Evolutionary conservation across 305 asterid genomes (phyloP).

Genomic region (Salvia sclarea): DNA sequence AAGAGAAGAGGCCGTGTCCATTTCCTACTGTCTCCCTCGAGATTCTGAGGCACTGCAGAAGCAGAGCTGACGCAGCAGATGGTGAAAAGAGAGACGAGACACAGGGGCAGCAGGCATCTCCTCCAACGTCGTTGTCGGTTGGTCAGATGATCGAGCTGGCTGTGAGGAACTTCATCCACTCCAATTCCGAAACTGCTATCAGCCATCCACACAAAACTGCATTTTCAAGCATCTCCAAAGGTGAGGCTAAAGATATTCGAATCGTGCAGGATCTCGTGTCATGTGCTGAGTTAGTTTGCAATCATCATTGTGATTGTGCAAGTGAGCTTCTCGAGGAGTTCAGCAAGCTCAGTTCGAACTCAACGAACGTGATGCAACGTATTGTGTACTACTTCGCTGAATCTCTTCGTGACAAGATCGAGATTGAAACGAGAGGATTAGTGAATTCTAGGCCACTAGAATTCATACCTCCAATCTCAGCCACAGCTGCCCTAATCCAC

Average conservation of each 20-base stretch:
- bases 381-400: constrained; percentile 31
- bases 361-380: constrained; percentile 9
- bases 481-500: neutral
- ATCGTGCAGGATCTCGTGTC: constrained; percentile 28
- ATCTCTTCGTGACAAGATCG: constrained; percentile 41
- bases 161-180: constrained; percentile 15
- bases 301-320: constrained; percentile 37
- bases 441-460: neutral
- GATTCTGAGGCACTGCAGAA: constrained; percentile 23
- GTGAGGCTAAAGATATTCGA: constrained; percentile 21
- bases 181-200: neutral
- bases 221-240: neutral
- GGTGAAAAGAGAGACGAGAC: neutral
- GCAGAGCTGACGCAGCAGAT: neutral
- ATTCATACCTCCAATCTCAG: neutral
- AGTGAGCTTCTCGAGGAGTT: constrained; percentile 26
- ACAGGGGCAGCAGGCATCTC: neutral
- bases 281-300: constrained; percentile 35
- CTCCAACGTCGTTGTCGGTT: neutral
- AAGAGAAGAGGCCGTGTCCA: constrained; percentile 2
- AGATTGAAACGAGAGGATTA: constrained; percentile 21
- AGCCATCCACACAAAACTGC: neutral
- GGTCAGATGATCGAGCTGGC: constrained; percentile 26
- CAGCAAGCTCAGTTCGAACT: constrained; percentile 7
- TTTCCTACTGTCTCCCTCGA: constrained; percentile 28